Percentiles rank a stretch among this genome's conserved stretches.
Evolutionary conservation across 495 filamentous ascomycete genomes (phyloP).

Genomic region (Aspergillus indologenus): DNA sequence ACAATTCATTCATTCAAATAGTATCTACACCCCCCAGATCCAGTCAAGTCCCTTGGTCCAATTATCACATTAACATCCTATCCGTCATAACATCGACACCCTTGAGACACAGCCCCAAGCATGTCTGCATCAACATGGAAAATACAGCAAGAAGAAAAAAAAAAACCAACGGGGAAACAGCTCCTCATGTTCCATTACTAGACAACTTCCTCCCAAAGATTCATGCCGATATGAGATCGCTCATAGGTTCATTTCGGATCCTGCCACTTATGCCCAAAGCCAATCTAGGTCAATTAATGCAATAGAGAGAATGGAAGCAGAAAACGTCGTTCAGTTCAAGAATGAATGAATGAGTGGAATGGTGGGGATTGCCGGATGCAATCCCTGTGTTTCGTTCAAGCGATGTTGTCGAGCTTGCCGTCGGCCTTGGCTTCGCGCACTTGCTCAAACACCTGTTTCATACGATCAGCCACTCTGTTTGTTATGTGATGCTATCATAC

Average conservation of each 20-base stretch:
- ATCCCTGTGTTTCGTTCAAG: conserved; percentile 20
- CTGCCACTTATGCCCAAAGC: conserved; percentile 28
- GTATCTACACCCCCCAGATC: too few species aligned
- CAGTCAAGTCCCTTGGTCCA: too few species aligned
- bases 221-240: conserved; percentile 16
- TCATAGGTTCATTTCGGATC: conserved; percentile 28
- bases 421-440: conserved; percentile 76
- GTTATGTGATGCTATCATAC: too few species aligned
- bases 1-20: too few species aligned
- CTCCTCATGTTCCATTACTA: conserved; percentile 13
- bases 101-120: conserved; percentile 9
- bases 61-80: conserved; percentile 12
- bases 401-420: conserved; percentile 55
- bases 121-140: conserved; percentile 11
- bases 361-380: too few species aligned
- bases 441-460: conserved; percentile 81
- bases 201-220: conserved; percentile 16
- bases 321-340: conserved; percentile 10
- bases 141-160: conserved; percentile 22
- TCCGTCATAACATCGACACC: conserved; percentile 7
- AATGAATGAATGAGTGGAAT: conserved; percentile 4
- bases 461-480: neutral
- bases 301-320: conserved; percentile 27
- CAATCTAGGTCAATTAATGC: conserved; percentile 34
- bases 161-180: conserved; percentile 17